These are phyloP conservation scores for Novymonas esmeraldas DNA, from an alignment of 208 protist genomes.

Conservation along the genomic window DNA sequence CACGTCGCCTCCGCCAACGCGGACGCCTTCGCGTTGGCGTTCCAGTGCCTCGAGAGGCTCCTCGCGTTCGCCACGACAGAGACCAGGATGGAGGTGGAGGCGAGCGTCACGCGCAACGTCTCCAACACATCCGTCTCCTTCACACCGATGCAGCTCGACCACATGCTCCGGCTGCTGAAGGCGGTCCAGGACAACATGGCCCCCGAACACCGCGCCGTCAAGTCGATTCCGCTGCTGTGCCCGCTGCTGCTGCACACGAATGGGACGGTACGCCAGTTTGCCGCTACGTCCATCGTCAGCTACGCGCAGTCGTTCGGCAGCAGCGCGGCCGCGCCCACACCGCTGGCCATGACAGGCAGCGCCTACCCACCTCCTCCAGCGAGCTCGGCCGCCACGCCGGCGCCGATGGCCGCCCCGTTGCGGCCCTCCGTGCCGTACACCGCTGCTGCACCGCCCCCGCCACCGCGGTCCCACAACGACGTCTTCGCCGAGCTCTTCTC, in stretches of 20 bases:
- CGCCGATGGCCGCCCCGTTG: neutral
- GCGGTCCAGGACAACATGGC: constrained; percentile 32
- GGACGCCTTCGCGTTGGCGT: constrained; percentile 17
- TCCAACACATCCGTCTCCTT: constrained; percentile 14
- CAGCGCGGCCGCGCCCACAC: neutral
- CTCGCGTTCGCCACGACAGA: constrained; percentile 25
- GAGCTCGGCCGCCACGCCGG: neutral
- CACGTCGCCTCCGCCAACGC: constrained; percentile 16
- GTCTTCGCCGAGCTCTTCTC: constrained; percentile 4
- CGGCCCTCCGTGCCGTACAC: neutral
- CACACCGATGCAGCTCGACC: constrained; percentile 15
- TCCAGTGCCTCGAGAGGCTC: constrained; percentile 46
- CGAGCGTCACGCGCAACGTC: constrained; percentile 19
- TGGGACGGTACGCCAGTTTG: constrained; percentile 31
- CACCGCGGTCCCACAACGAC: neutral
- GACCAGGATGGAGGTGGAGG: constrained; percentile 35
- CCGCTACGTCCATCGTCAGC: constrained; percentile 23
- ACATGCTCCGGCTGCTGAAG: constrained; percentile 36
- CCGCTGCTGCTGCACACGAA: constrained; percentile 42
- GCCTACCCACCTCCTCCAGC: neutral
- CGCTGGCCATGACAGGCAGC: neutral
- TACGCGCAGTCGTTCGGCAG: constrained; percentile 21
- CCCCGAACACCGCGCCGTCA: constrained; percentile 40
- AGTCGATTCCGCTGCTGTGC: constrained; percentile 48
- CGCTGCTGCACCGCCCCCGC: neutral